These are phyloP conservation scores for Pseudofabraea citricarpa DNA, from an alignment of 2,329 filamentous ascomycete species.

Conservation along the genomic window DNA sequence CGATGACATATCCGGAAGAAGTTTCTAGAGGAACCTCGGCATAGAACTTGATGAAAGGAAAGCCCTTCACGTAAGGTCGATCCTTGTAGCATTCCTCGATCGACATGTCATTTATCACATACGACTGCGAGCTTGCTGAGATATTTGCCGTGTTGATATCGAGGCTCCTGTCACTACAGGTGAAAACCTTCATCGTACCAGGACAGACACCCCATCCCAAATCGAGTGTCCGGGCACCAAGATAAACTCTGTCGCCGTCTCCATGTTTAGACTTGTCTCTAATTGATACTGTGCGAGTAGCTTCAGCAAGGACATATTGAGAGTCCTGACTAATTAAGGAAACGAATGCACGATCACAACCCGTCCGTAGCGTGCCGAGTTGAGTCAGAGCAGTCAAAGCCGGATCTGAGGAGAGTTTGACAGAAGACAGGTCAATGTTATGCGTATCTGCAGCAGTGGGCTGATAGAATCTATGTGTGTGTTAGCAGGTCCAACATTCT, in stretches of 20 bases:
- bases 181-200: constrained; percentile 1
- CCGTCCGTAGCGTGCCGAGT: constrained; percentile 40
- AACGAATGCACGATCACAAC: constrained; percentile 38
- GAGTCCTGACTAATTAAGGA: constrained; percentile 16
- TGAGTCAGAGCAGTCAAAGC: constrained; percentile 37
- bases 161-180: background rate
- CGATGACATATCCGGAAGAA: constrained; percentile 36
- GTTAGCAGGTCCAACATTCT: too few species aligned
- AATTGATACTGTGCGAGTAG: background rate
- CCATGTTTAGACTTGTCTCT: background rate
- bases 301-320: background rate
- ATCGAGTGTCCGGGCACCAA: background rate
- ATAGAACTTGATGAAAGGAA: constrained; percentile 4
- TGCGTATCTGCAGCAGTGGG: background rate
- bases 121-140: background rate
- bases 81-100: background rate
- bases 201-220: background rate
- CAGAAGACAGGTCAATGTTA: background rate
- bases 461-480: constrained; percentile 4
- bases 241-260: background rate
- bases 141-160: background rate
- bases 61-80: background rate
- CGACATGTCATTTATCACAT: constrained; percentile 1
- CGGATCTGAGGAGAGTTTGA: constrained; percentile 24
- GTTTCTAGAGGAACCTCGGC: constrained; percentile 4